Evolutionary conservation across 768 basidiomycete species (phyloP).

Genomic region (Hemileccinum impolitum): DNA sequence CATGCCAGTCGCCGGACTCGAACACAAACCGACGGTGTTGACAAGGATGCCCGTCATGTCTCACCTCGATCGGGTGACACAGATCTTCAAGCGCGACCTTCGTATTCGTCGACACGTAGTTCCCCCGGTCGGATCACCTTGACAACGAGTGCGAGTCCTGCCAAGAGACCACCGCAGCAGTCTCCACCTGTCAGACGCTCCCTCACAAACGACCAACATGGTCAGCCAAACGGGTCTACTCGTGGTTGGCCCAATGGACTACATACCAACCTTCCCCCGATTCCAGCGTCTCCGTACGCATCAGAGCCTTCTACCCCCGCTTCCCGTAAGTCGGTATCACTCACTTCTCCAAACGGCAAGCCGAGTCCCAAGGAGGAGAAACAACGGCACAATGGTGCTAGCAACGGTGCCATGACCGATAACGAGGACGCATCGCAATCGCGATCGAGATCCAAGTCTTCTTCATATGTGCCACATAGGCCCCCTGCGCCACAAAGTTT

Average conservation of each 20-base stretch:
- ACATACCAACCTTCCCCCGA: slow-evolving; percentile 49
- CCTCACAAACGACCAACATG: slow-evolving; percentile 29
- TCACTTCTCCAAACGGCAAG: slow-evolving; percentile 33
- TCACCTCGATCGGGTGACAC: slow-evolving; percentile 24
- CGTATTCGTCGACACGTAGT: slow-evolving; percentile 32
- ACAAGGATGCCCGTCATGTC: slow-evolving; percentile 32
- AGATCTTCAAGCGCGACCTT: slow-evolving; percentile 29
- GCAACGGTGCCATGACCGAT: slow-evolving; percentile 26
- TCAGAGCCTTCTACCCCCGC: slow-evolving; percentile 61
- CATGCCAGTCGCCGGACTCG: slow-evolving; percentile 36
- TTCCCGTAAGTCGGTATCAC: slow-evolving; percentile 44
- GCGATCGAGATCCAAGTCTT: slow-evolving; percentile 51
- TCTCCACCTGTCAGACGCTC: slow-evolving; percentile 31
- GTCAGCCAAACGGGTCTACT: slow-evolving; percentile 23
- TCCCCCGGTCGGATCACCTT: slow-evolving; percentile 31
- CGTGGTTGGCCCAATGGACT: slow-evolving; percentile 34
- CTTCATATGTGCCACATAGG: slow-evolving; percentile 52
- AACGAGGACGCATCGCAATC: slow-evolving; percentile 38
- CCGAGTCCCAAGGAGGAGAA: slow-evolving; percentile 34
- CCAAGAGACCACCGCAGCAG: slow-evolving; percentile 25
- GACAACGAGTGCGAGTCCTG: slow-evolving; percentile 19
- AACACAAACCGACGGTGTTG: slow-evolving; percentile 33
- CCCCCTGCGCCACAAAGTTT: slow-evolving; percentile 66
- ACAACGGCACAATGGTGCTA: slow-evolving; percentile 23
- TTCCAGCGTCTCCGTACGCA: slow-evolving; percentile 64